Base-by-base conservation (phyloP, 805 yeast species). In the Lipomyces anomalus region DNA sequence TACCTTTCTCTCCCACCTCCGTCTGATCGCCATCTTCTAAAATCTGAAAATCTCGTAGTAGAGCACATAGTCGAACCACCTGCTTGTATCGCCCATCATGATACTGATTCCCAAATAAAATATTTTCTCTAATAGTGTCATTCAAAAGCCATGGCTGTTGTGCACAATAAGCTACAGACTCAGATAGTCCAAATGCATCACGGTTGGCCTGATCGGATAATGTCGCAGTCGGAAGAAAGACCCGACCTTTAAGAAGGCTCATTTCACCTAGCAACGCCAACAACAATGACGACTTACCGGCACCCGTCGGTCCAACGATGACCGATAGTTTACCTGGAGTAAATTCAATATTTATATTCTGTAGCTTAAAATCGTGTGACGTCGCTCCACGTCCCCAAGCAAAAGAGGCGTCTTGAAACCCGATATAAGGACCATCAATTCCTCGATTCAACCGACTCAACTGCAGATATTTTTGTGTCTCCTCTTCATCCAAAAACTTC, bases 1-100 rank as follows among this genome's bases (percentile, higher is more conserved):
- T 87, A 65, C 98, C 98, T 69, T 92, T 92, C 67, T 92, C 97
- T 64, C 97, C 97, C 63, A 90, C 84, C 66, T 86, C 92, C 11
- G 98, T 92, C 62, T 76, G 74, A 66, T 90, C 98, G 53, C 97
- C 97, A 44, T 80, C 85, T 48, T 80, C 79, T 57, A 92, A 70
- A 49, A 90, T 88, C 63, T 84, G 85, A 45, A 90, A 75, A 67
- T 90, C 98, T 58, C 96, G 81, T 28, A 72, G 65, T 56, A 90
- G 75, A 22, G 95, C 94, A 73, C 97, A 92, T 1, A 95, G 96
- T 53, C 80, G 76, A 36, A 92, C 73, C 22, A 89, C 96, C 24
- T 76, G 78, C 33, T 78, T 70, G 60, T 90, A 90, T 57, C 97
- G 80, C 1, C 73, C 75, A 55, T 79, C 79, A 62, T 82, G 78